Evolutionary conservation across 208 protist genomes (phyloP).

Genomic region (Pavlovales sp.): DNA sequence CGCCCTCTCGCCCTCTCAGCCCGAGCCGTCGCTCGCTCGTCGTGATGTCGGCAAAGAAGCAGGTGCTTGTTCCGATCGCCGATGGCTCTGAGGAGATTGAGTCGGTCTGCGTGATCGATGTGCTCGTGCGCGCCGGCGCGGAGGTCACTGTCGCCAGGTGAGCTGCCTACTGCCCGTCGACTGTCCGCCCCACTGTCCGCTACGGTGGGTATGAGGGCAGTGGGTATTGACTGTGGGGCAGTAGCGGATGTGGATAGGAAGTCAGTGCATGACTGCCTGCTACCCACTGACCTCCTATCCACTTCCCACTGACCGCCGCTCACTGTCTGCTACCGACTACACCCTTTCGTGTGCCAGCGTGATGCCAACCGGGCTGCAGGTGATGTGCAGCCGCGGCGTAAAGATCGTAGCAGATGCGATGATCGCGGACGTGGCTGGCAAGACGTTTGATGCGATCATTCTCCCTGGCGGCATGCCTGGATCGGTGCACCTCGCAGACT

Average conservation of each 20-base stretch:
- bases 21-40: neutral
- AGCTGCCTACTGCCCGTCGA: neutral
- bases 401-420: conserved; percentile 22
- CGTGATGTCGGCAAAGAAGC: neutral
- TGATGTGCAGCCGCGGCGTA: neutral
- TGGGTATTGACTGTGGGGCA: no score
- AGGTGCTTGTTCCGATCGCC: conserved; percentile 31
- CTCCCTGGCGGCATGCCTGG: conserved; percentile 48
- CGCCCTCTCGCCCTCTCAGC: no score
- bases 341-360: no score
- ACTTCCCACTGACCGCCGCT: no score
- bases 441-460: conserved; percentile 22
- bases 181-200: neutral
- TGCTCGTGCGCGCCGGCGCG: conserved; percentile 16
- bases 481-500: conserved; percentile 13
- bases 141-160: neutral
- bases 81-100: conserved; percentile 41
- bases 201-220: no score
- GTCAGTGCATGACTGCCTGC: no score
- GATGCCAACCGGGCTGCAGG: neutral
- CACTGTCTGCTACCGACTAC: neutral
- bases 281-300: neutral
- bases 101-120: conserved; percentile 13
- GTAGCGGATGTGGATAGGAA: no score
- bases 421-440: conserved; percentile 5